A percentile compares a stretch with the other conserved stretches of the same genome.
Conservation (phyloP, 768 basidiomycete genomes). For the Porpolomopsis calyptriformis region DNA sequence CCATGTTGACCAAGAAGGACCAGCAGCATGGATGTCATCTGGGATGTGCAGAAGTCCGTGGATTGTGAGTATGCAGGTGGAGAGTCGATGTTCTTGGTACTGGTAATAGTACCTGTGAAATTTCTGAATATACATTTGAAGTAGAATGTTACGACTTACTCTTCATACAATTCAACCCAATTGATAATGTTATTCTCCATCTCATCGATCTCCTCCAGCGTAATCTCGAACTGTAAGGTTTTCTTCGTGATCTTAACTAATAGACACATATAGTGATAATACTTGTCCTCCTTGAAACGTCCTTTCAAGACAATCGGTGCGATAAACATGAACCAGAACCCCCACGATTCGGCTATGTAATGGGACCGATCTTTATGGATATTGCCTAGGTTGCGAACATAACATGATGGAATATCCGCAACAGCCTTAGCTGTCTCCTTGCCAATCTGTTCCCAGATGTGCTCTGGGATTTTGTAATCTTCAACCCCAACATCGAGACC, state of each 20-base stretch:
- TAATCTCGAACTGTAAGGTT: conserved; percentile 25
- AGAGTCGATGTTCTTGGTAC: conserved; percentile 16
- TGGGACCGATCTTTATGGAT: conserved; percentile 14
- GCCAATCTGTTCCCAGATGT: conserved; percentile 28
- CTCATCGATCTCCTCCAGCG: conserved; percentile 15
- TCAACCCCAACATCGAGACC: conserved; percentile 21
- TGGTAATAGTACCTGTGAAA: conserved; percentile 23
- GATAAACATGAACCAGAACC: conserved; percentile 29
- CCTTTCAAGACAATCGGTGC: conserved; percentile 26
- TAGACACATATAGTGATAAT: conserved; percentile 27
- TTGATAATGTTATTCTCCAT: conserved; percentile 18
- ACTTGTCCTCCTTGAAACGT: conserved; percentile 19
- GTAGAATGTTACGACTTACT: conserved; percentile 15
- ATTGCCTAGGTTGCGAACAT: conserved; percentile 20
- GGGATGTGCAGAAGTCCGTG: conserved; percentile 26
- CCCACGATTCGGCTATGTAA: conserved; percentile 28
- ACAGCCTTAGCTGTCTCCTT: conserved; percentile 19
- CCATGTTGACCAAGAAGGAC: conserved; percentile 27
- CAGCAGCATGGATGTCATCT: conserved; percentile 20
- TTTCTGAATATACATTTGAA: background rate
- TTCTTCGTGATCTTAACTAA: conserved; percentile 26
- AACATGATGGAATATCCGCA: conserved; percentile 22
- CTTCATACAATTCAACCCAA: conserved; percentile 31
- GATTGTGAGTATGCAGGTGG: conserved; percentile 21
- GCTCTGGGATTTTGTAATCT: conserved; percentile 17